Percentiles rank a stretch among this genome's conserved stretches.
phyloP scores from a whole-genome alignment of 768 basidiomycete species.

The Tricholoma saponaceum region DNA sequence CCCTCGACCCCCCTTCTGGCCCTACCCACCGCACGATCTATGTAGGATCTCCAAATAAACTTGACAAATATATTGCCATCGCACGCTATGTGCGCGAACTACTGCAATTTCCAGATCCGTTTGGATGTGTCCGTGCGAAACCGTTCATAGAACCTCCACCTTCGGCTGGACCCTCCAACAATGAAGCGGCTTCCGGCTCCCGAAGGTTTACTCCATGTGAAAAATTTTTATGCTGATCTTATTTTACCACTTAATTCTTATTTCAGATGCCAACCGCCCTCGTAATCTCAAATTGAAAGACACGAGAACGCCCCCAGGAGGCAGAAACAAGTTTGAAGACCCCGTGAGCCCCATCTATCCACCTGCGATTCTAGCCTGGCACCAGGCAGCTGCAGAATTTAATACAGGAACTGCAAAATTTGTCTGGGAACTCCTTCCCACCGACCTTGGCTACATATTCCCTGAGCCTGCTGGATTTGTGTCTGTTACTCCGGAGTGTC shows the following conservation, averaged over 20 bases:
- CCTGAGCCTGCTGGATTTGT: conserved; percentile 2
- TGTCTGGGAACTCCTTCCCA: neutral
- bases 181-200: neutral
- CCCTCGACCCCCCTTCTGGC: neutral
- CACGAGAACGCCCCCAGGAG: neutral
- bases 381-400: neutral
- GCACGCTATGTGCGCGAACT: neutral
- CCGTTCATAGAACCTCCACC: neutral
- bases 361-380: conserved; percentile 3
- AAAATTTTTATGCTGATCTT: neutral
- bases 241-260: neutral
- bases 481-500: neutral
- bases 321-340: conserved; percentile 1
- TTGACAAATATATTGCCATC: neutral
- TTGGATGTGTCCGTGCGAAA: neutral
- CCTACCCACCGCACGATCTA: neutral
- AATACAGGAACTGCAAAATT: neutral
- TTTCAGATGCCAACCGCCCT: neutral
- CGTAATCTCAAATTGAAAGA: neutral
- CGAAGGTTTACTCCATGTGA: conserved; percentile 4
- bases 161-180: neutral
- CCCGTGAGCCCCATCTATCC: neutral
- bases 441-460: conserved; percentile 3
- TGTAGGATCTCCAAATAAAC: neutral
- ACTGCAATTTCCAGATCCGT: neutral